These are phyloP conservation scores for Talinum fruticosum DNA, from an alignment of 148 eudicot species.

Conservation along the genomic window DNA sequence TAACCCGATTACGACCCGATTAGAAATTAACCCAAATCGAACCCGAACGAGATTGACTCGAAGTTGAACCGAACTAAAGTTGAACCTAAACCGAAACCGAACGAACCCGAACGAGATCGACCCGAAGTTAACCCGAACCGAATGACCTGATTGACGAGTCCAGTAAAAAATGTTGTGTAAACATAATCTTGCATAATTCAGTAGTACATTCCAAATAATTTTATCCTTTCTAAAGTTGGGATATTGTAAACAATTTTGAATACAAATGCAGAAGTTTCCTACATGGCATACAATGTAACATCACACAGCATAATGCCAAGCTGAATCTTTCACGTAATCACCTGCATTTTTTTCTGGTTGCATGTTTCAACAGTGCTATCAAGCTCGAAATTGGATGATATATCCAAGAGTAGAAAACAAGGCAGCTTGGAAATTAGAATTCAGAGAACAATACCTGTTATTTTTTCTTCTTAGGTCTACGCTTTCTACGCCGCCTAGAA, in stretches of 20 bases:
- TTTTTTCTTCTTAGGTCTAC: conserved; percentile 92
- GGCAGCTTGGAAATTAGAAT: neutral
- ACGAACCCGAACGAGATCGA: too few relatives aligned
- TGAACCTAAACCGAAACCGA: too few relatives aligned
- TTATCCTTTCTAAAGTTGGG: neutral
- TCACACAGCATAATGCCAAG: neutral
- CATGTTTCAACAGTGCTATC: neutral
- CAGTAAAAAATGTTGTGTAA: too few relatives aligned
- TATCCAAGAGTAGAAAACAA: neutral
- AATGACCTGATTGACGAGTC: too few relatives aligned
- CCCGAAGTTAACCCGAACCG: too few relatives aligned
- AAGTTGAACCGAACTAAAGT: too few relatives aligned
- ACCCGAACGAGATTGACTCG: too few relatives aligned
- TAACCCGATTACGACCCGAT: too few relatives aligned
- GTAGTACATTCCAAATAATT: neutral
- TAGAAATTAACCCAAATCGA: too few relatives aligned
- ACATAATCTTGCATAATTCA: neutral
- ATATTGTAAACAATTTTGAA: neutral
- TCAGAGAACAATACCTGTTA: conserved; percentile 33
- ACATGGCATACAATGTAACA: neutral
- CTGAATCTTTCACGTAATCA: neutral
- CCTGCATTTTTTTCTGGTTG: neutral
- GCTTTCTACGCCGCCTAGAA: conserved; percentile 72
- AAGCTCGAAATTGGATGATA: neutral
- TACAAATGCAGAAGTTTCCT: neutral